Base-by-base conservation (phyloP, 2,329 filamentous ascomycete genomes). In the Claviceps spartinae region DNA sequence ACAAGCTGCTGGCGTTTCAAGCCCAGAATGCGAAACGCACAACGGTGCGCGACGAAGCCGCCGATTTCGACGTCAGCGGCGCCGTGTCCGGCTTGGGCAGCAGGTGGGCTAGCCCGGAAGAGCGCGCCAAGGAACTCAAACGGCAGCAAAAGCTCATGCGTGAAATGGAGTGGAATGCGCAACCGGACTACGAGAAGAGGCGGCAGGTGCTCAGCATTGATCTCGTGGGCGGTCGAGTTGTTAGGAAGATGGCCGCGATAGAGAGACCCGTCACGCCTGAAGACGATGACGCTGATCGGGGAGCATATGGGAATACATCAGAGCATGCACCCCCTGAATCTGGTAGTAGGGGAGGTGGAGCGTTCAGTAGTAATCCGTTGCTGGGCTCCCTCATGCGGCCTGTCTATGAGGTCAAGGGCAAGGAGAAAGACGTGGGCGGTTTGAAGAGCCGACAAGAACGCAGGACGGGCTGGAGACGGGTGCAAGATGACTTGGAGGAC, bases 141-240 rank as follows among this genome's bases (percentile, higher is more conserved):
- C 78, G 82, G 53, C 90, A 95, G 68, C 89, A 95, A 68, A 87
- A 86, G 64, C 72, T 90, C 3, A 68, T 95, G 58, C 74, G 88
- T 5, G 88, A 95, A 67, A 83, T 93, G 74, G 87, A 95, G 61
- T 94, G 89, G 82, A 86, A 85, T 58, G 83, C 85, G 4, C 74
- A 79, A 49, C 88, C 89, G 0, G 90, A 94, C 56, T 95, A 89
- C 67, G 90, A 96, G 71, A 95, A 91, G 75, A 78, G 87, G 54
- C 81, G 78, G 59, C 83, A 93, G 54, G 85, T 96, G 1, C 78
- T 94, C 58, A 91, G 86, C 62, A 86, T 95, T 55, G 88, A 95
- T 63, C 70, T 95, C 0, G 82, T 83, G 8, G 84, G 83, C 0
- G 83, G 85, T 18, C 89, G 84, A 60, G 81, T 95, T 2, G 82